Evolutionary conservation across 2,329 filamentous ascomycete genomes (phyloP).

Genomic region (Aspergillus nomiae): DNA sequence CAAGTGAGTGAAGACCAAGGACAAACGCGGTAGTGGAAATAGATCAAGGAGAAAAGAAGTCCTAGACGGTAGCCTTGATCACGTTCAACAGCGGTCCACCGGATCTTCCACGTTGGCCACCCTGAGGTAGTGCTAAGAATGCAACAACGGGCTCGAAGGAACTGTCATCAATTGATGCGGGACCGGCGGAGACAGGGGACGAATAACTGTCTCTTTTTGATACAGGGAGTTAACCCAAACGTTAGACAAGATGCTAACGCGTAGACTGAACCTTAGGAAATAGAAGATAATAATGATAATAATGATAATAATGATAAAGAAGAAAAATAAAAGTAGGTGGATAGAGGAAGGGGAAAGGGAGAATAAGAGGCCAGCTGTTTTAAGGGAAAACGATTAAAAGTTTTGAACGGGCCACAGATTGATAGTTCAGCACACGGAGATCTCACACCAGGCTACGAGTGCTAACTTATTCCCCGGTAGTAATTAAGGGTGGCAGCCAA

Average conservation of each 20-base stretch:
- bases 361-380: neutral
- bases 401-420: slow-evolving; percentile 20
- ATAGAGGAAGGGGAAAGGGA: slow-evolving; percentile 10
- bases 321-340: slow-evolving; percentile 4
- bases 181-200: slow-evolving; percentile 14
- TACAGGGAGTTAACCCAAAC: slow-evolving; percentile 18
- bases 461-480: slow-evolving; percentile 11
- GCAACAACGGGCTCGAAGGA: slow-evolving; percentile 18
- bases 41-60: slow-evolving; percentile 18
- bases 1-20: slow-evolving; percentile 25
- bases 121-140: slow-evolving; percentile 17
- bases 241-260: slow-evolving; percentile 16
- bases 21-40: slow-evolving; percentile 32
- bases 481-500: neutral
- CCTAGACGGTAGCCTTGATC: slow-evolving; percentile 18
- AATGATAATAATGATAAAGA: slow-evolving; percentile 7
- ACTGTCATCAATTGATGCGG: slow-evolving; percentile 10
- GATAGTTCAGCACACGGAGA: slow-evolving; percentile 18
- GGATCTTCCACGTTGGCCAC: slow-evolving; percentile 23
- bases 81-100: slow-evolving; percentile 22
- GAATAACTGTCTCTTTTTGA: slow-evolving; percentile 16
- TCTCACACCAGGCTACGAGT: slow-evolving; percentile 19
- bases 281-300: slow-evolving; percentile 9
- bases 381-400: slow-evolving; percentile 6
- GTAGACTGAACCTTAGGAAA: slow-evolving; percentile 14